These are phyloP conservation scores for Begonia loranthoides DNA, from an alignment of 306 rosid genomes.

Conservation along the genomic window DNA sequence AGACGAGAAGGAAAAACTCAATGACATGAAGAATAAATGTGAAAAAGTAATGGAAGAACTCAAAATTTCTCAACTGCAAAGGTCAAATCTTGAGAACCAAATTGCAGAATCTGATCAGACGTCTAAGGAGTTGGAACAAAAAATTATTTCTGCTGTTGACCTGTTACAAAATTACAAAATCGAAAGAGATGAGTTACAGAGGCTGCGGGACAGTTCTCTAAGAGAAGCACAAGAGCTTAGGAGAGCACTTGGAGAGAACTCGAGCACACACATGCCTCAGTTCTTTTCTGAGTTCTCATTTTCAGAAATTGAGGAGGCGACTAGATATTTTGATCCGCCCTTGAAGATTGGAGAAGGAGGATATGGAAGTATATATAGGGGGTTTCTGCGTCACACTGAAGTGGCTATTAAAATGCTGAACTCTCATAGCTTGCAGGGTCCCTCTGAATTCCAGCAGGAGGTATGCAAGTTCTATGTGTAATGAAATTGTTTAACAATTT, in stretches of 20 bases:
- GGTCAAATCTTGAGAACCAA: conserved; percentile 35
- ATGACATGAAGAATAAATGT: conserved; percentile 25
- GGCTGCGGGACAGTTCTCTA: conserved; percentile 43
- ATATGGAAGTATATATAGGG: conserved; percentile 71
- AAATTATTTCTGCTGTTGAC: conserved; percentile 34
- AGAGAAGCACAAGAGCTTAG: conserved; percentile 62
- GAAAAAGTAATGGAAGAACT: conserved; percentile 41
- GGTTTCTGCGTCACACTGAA: conserved; percentile 50
- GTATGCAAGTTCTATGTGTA: conserved; percentile 18
- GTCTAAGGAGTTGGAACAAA: conserved; percentile 36
- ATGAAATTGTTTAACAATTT: background rate
- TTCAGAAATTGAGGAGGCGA: conserved; percentile 59
- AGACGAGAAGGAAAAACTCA: conserved; percentile 33
- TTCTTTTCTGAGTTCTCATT: conserved; percentile 51
- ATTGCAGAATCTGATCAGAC: conserved; percentile 33
- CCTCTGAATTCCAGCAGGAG: conserved; percentile 71
- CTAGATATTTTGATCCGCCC: conserved; percentile 35
- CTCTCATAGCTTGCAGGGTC: conserved; percentile 53
- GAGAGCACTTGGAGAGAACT: conserved; percentile 37
- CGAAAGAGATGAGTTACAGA: conserved; percentile 51
- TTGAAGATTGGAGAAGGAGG: conserved; percentile 88
- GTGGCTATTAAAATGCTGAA: conserved; percentile 66
- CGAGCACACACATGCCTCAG: conserved; percentile 23
- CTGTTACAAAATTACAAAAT: conserved; percentile 31
- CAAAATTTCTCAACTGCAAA: conserved; percentile 32